Evolutionary conservation across 768 basidiomycete genomes (phyloP).

Genomic region (Leccinum uliginosum): DNA sequence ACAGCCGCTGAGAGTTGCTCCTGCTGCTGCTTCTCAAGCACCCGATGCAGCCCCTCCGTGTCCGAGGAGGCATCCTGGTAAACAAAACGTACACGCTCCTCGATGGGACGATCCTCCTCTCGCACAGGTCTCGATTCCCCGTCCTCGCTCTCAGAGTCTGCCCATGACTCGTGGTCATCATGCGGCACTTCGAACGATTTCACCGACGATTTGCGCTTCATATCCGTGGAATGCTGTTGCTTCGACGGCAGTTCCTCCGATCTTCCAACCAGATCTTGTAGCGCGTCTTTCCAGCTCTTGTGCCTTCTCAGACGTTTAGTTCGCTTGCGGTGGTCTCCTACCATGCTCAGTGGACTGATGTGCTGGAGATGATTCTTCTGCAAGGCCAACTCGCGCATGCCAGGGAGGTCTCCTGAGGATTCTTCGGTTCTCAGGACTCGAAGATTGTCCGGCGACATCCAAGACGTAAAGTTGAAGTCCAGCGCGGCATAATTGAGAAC

Average conservation of each 20-base stretch:
- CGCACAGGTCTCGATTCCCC: constrained; percentile 43
- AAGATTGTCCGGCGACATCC: constrained; percentile 86
- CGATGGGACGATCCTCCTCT: constrained; percentile 74
- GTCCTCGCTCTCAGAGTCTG: constrained; percentile 49
- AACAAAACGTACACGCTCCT: constrained; percentile 65
- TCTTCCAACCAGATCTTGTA: constrained; percentile 44
- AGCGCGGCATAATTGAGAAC: constrained; percentile 89
- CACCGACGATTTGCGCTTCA: constrained; percentile 29
- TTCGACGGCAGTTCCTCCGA: constrained; percentile 28
- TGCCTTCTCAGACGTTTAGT: constrained; percentile 43
- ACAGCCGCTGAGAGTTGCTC: constrained; percentile 48
- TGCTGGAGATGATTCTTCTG: constrained; percentile 90
- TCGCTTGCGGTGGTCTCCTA: constrained; percentile 56
- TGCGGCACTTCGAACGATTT: constrained; percentile 19
- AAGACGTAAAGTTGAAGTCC: constrained; percentile 97
- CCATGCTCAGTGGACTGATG: constrained; percentile 87
- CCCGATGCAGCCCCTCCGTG: constrained; percentile 10
- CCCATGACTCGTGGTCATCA: constrained; percentile 48
- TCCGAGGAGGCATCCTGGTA: constrained; percentile 31
- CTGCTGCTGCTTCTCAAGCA: constrained; percentile 51
- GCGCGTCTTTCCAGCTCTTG: constrained; percentile 57
- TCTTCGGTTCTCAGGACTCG: constrained; percentile 84
- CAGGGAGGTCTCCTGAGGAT: constrained; percentile 75
- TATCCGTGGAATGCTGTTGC: constrained; percentile 16
- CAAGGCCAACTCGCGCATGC: constrained; percentile 61